Conservation (phyloP, 2,329 filamentous ascomycete genomes). For the Calcarisporium arbuscula region DNA sequence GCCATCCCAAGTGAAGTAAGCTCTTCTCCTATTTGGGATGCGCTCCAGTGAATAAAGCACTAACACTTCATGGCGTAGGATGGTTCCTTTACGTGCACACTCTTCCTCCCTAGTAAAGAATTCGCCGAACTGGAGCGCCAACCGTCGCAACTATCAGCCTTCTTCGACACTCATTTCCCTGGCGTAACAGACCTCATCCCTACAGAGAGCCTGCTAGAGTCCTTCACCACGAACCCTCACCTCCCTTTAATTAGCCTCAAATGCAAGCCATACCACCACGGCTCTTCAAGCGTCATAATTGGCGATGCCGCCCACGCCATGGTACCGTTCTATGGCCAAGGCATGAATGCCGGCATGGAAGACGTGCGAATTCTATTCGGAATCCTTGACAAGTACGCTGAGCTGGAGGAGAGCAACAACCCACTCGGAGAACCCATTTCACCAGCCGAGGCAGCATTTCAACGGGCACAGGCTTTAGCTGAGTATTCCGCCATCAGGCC, state of each 20-base stretch:
- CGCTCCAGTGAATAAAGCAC: constrained; percentile 8
- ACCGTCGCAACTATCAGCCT: constrained; percentile 54
- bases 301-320: constrained; percentile 96
- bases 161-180: constrained; percentile 81
- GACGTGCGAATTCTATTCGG: constrained; percentile 86
- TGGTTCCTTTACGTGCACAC: constrained; percentile 88
- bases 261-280: constrained; percentile 81
- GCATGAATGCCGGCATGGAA: constrained; percentile 94
- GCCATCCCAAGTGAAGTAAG: constrained; percentile 70
- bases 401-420: constrained; percentile 37
- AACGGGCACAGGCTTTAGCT: constrained; percentile 58
- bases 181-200: constrained; percentile 72
- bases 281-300: constrained; percentile 70
- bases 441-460: constrained; percentile 41
- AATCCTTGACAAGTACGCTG: constrained; percentile 63
- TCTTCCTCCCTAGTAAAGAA: constrained; percentile 72
- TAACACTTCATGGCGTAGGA: constrained; percentile 45
- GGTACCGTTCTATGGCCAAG: constrained; percentile 97
- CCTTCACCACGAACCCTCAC: constrained; percentile 79
- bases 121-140: constrained; percentile 63
- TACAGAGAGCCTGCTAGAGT: constrained; percentile 58
- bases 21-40: background rate
- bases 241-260: constrained; percentile 91
- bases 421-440: constrained; percentile 25
- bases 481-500: constrained; percentile 71